Conservation (phyloP, 2,329 filamentous ascomycete species). For the Penicillium capsulatum region DNA sequence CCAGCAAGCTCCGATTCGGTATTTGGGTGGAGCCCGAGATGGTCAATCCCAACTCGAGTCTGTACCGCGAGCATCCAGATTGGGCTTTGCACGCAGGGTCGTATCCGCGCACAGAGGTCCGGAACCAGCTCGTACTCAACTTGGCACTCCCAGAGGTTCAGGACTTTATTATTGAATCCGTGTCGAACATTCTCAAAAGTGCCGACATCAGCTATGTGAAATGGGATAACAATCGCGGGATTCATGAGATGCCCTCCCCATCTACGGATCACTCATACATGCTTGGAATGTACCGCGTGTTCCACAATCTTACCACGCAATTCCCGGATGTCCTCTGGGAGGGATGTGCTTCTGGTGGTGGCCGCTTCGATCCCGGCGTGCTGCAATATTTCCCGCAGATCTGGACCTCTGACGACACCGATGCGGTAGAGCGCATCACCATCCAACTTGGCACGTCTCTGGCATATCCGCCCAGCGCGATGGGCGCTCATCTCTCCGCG, state of each 20-base stretch:
- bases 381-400: slow-evolving; percentile 63
- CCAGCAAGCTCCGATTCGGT: slow-evolving; percentile 54
- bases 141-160: slow-evolving; percentile 59
- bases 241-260: slow-evolving; percentile 57
- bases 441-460: slow-evolving; percentile 63
- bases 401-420: slow-evolving; percentile 64
- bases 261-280: slow-evolving; percentile 57
- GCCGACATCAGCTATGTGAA: slow-evolving; percentile 59
- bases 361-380: slow-evolving; percentile 60
- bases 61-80: slow-evolving; percentile 60
- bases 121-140: slow-evolving; percentile 60
- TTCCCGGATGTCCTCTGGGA: slow-evolving; percentile 63
- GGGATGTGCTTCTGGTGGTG: slow-evolving; percentile 62
- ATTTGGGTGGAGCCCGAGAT: slow-evolving; percentile 67
- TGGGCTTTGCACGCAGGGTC: slow-evolving; percentile 58
- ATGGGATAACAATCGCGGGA: slow-evolving; percentile 65
- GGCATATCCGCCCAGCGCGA: slow-evolving; percentile 58
- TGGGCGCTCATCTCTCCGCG: slow-evolving; percentile 62
- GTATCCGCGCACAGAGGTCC: slow-evolving; percentile 53
- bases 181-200: slow-evolving; percentile 53
- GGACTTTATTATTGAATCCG: slow-evolving; percentile 55
- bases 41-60: slow-evolving; percentile 59
- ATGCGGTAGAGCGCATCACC: slow-evolving; percentile 56
- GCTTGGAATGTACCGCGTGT: slow-evolving; percentile 60
- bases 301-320: slow-evolving; percentile 55